phyloP scores from a whole-genome alignment of 306 rosid species.

The Ziziphus jujuba region DNA sequence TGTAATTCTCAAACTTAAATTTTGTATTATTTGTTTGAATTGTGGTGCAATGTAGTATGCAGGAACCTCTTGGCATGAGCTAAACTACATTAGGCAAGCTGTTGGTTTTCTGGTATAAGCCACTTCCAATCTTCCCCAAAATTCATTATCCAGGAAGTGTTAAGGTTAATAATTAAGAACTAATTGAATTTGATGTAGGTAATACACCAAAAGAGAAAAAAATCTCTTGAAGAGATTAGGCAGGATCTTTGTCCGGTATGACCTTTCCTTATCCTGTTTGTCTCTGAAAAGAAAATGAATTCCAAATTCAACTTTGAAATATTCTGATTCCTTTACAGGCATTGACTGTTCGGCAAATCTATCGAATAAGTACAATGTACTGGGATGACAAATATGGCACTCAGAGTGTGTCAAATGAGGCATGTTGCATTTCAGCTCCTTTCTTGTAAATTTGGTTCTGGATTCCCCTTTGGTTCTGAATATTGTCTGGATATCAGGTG shows the following conservation, averaged over 20 bases:
- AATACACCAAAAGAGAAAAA: slow-evolving; percentile 95
- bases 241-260: slow-evolving; percentile 95
- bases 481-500: slow-evolving; percentile 56
- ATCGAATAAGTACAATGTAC: slow-evolving; percentile 97
- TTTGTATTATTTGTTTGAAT: slow-evolving; percentile 24
- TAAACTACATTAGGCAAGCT: slow-evolving; percentile 92
- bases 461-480: slow-evolving; percentile 21
- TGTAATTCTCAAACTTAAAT: slow-evolving; percentile 3
- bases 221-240: slow-evolving; percentile 83
- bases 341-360: slow-evolving; percentile 92
- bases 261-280: background rate
- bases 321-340: slow-evolving; percentile 47
- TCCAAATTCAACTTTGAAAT: slow-evolving; percentile 10
- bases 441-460: slow-evolving; percentile 3
- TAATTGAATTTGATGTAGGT: slow-evolving; percentile 55
- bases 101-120: slow-evolving; percentile 89
- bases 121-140: slow-evolving; percentile 7
- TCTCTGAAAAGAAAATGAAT: background rate
- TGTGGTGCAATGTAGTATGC: slow-evolving; percentile 63
- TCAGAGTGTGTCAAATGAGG: slow-evolving; percentile 98
- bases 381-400: slow-evolving; percentile 99
- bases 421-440: slow-evolving; percentile 47
- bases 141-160: background rate
- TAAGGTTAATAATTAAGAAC: slow-evolving; percentile 6
- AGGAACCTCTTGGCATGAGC: slow-evolving; percentile 98